Percentiles rank a stretch among this genome's conserved stretches.
Evolutionary conservation across 352 stramenopile genomes (phyloP).

Genomic region (Pythium brachiatum): DNA sequence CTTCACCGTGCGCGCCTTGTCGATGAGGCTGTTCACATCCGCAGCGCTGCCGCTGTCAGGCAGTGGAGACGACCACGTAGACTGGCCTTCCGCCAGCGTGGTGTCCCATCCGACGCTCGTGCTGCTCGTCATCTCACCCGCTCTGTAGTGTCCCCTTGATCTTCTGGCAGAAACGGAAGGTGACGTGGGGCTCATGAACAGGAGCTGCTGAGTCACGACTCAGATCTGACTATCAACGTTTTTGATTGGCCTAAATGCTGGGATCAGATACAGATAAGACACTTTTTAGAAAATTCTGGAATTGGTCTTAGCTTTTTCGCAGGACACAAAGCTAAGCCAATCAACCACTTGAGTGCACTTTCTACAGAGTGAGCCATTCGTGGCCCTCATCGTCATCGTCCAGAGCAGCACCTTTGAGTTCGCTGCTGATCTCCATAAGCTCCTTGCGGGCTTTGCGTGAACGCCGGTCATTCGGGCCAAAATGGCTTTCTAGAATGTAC

Average conservation of each 20-base stretch:
- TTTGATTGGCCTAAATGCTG: not conserved
- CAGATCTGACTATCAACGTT: not conserved
- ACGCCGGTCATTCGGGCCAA: conserved; percentile 51
- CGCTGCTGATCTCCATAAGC: conserved; percentile 35
- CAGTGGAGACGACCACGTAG: conserved; percentile 24
- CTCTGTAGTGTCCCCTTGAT: not conserved
- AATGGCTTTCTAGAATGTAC: conserved; percentile 55
- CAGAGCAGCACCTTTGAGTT: conserved; percentile 28
- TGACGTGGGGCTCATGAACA: not conserved
- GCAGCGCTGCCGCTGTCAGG: conserved; percentile 1
- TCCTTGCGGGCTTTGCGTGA: conserved; percentile 43
- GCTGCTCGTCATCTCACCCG: conserved; percentile 1
- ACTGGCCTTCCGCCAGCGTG: conserved; percentile 27
- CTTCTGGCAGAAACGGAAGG: not conserved
- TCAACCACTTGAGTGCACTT: not conserved
- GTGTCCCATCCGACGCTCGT: conserved; percentile 55
- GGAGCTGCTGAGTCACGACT: conserved; percentile 3
- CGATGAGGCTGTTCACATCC: conserved; percentile 51
- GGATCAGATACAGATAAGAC: not conserved
- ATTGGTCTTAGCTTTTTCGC: not conserved
- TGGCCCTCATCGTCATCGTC: conserved; percentile 36
- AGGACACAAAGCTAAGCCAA: not conserved
- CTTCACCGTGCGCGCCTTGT: conserved; percentile 58
- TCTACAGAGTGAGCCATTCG: conserved; percentile 42
- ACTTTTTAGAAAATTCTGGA: not conserved